Conservation (phyloP, 169 alveolate species). For the Cryptosporidium ryanae region DNA sequence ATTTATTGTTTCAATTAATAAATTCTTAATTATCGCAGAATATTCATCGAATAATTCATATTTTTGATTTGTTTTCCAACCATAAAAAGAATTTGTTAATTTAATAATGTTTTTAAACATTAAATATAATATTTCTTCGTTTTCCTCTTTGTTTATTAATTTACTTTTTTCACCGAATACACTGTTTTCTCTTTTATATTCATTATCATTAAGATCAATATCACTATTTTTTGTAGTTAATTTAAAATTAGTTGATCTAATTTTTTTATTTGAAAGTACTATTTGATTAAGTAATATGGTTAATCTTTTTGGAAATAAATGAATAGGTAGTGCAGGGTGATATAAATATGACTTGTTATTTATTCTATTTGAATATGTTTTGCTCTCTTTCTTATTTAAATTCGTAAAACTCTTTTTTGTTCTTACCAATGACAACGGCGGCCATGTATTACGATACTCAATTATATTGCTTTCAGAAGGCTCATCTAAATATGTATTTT, state of each 20-base stretch:
- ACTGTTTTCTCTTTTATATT: constrained; percentile 4
- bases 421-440: constrained; percentile 34
- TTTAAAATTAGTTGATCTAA: background rate
- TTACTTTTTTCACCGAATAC: constrained; percentile 14
- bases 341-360: background rate
- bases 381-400: background rate
- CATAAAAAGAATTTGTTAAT: constrained; percentile 38
- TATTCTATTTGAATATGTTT: background rate
- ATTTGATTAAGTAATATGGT: constrained; percentile 29
- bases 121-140: constrained; percentile 47
- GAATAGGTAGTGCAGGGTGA: constrained; percentile 66
- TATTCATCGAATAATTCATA: constrained; percentile 34
- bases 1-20: constrained; percentile 26
- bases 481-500: constrained; percentile 15
- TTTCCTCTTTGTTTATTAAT: constrained; percentile 49
- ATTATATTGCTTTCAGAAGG: constrained; percentile 24
- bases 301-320: constrained; percentile 36
- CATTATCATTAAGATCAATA: background rate
- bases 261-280: constrained; percentile 29
- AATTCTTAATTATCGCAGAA: constrained; percentile 16
- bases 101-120: constrained; percentile 48
- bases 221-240: background rate
- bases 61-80: constrained; percentile 24
- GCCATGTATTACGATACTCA: constrained; percentile 49
- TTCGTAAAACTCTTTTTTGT: background rate